phyloP scores from a whole-genome alignment of 148 eudicot species.

The Vaccinium vitisidaea region DNA sequence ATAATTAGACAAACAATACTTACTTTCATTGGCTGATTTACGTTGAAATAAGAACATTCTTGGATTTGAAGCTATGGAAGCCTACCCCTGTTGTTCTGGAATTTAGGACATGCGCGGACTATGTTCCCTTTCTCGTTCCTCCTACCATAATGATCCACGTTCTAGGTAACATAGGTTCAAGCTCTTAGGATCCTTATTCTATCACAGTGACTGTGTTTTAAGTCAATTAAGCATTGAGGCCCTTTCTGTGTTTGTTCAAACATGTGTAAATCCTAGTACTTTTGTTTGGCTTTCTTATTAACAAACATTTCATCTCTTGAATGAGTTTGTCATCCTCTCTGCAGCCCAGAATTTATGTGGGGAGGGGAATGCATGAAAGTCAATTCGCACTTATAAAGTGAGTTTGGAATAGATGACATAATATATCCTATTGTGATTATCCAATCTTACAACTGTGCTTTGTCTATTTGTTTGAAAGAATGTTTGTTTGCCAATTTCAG shows the following conservation, averaged over 20 bases:
- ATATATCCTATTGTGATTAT: background rate
- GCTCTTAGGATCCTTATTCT: background rate
- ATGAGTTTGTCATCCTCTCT: slow-evolving; percentile 16
- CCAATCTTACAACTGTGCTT: background rate
- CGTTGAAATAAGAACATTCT: too few relatives aligned
- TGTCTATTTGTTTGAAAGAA: background rate
- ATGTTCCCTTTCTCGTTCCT: too few relatives aligned
- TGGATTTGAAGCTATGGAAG: too few relatives aligned
- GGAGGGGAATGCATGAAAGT: slow-evolving; percentile 75
- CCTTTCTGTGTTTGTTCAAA: background rate
- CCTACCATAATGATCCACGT: too few relatives aligned
- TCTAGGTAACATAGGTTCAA: background rate
- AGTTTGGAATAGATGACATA: background rate
- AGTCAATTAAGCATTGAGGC: background rate
- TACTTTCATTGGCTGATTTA: too few relatives aligned
- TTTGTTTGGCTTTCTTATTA: background rate
- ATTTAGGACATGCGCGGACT: too few relatives aligned
- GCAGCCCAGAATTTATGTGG: slow-evolving; percentile 74
- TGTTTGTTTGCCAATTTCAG: slow-evolving; percentile 29
- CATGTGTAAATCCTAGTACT: background rate
- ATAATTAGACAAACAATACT: too few relatives aligned
- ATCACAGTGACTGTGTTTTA: background rate
- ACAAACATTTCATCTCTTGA: background rate
- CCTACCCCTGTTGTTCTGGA: too few relatives aligned
- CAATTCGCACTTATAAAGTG: slow-evolving; percentile 59